Conservation (phyloP, 2,329 filamentous ascomycete species). For the Sphaerulina vaccinii region DNA sequence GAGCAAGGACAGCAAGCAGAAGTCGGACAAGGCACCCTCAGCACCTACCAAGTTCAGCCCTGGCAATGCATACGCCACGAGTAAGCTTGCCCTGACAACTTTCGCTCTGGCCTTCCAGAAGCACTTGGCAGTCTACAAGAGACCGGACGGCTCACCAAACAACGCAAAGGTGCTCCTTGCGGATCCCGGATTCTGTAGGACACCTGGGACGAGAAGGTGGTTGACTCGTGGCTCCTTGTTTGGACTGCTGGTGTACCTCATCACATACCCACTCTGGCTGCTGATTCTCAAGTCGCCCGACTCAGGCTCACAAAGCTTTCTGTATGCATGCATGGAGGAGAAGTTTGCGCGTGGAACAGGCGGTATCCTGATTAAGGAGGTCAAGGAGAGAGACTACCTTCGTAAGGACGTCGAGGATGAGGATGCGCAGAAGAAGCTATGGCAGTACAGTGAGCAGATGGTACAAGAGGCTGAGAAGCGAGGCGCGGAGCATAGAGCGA, state of each 20-base stretch:
- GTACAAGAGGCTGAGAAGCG: slow-evolving; percentile 80
- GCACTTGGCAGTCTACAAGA: slow-evolving; percentile 78
- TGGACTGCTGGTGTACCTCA: slow-evolving; percentile 73
- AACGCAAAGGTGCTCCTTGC: slow-evolving; percentile 82
- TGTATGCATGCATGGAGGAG: slow-evolving; percentile 82
- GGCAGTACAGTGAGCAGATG: slow-evolving; percentile 83
- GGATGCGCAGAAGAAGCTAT: slow-evolving; percentile 76
- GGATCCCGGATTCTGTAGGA: slow-evolving; percentile 81
- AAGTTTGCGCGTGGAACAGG: slow-evolving; percentile 63
- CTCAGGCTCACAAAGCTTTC: slow-evolving; percentile 81
- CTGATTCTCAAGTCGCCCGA: slow-evolving; percentile 79
- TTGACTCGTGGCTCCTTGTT: slow-evolving; percentile 78
- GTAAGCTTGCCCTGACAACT: slow-evolving; percentile 73
- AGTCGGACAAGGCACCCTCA: slow-evolving; percentile 9
- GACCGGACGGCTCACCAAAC: slow-evolving; percentile 78
- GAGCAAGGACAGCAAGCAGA: slow-evolving; percentile 42
- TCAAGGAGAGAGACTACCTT: slow-evolving; percentile 69
- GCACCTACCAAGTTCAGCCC: slow-evolving; percentile 43
- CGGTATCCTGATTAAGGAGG: slow-evolving; percentile 83
- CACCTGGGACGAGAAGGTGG: slow-evolving; percentile 84
- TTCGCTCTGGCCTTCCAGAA: slow-evolving; percentile 92
- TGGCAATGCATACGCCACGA: slow-evolving; percentile 49
- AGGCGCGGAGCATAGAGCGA: slow-evolving; percentile 62
- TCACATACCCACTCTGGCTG: slow-evolving; percentile 81
- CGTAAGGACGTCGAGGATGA: slow-evolving; percentile 75